Conservation (phyloP, 179 eudicot species). For the Beta macrorhiza region DNA sequence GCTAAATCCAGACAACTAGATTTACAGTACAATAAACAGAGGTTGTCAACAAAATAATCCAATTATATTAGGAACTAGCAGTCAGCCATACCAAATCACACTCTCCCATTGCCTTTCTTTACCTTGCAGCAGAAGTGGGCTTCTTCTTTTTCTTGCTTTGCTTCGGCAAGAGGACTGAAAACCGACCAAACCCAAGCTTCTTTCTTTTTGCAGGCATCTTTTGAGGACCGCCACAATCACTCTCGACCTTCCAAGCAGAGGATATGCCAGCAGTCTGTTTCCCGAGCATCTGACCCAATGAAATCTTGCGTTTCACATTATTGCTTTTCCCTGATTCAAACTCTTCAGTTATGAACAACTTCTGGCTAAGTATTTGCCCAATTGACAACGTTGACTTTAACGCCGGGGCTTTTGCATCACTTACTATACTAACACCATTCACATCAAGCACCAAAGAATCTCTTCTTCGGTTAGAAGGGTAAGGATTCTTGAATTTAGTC, state of each 20-base stretch:
- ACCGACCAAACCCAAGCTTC: constrained; percentile 77
- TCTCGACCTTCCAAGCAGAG: constrained; percentile 44
- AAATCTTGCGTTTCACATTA: constrained; percentile 49
- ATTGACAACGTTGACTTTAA: constrained; percentile 73
- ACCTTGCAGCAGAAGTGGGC: constrained; percentile 35
- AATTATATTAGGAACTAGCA: background rate
- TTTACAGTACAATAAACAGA: constrained; percentile 17
- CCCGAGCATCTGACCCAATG: constrained; percentile 86
- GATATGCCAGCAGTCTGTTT: constrained; percentile 43
- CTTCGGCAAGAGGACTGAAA: constrained; percentile 62
- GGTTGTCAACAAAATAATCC: background rate
- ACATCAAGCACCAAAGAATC: constrained; percentile 53
- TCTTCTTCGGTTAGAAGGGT: constrained; percentile 42
- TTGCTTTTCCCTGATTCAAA: constrained; percentile 45
- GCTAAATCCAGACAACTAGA: constrained; percentile 8
- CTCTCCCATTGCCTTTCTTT: background rate
- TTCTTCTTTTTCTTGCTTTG: constrained; percentile 77
- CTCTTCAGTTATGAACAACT: constrained; percentile 76
- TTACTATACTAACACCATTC: constrained; percentile 43
- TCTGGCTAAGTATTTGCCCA: constrained; percentile 89
- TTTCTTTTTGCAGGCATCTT: constrained; percentile 64
- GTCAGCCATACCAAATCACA: constrained; percentile 12
- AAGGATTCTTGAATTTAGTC: constrained; percentile 65
- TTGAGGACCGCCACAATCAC: constrained; percentile 32
- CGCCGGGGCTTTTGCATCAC: constrained; percentile 41